Conservation (phyloP, 768 basidiomycete genomes). For the Phaeotremella fagi region DNA sequence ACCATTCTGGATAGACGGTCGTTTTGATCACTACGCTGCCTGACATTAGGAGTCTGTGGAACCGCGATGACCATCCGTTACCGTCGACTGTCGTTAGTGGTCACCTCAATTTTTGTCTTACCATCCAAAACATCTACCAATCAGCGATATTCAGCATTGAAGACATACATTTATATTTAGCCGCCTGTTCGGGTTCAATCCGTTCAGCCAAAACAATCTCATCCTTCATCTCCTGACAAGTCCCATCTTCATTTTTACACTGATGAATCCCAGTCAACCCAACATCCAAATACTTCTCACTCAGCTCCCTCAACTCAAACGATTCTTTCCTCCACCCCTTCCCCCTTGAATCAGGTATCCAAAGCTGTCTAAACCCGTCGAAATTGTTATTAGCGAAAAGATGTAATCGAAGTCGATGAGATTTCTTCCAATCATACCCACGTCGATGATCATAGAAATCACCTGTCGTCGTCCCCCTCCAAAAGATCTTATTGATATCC, state of each 20-base stretch:
- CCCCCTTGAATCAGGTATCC: slow-evolving; percentile 38
- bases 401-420: slow-evolving; percentile 48
- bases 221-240: slow-evolving; percentile 43
- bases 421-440: slow-evolving; percentile 45
- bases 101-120: slow-evolving; percentile 2
- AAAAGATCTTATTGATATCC: slow-evolving; percentile 46
- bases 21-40: slow-evolving; percentile 47
- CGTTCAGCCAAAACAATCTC: slow-evolving; percentile 40
- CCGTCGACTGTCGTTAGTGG: slow-evolving; percentile 39
- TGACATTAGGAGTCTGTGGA: slow-evolving; percentile 42
- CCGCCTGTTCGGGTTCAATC: slow-evolving; percentile 40
- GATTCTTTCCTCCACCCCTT: slow-evolving; percentile 36
- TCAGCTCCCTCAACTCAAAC: slow-evolving; percentile 30
- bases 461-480: slow-evolving; percentile 49
- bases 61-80: slow-evolving; percentile 49
- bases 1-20: slow-evolving; percentile 49
- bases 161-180: slow-evolving; percentile 44
- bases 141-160: background rate
- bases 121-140: slow-evolving; percentile 20
- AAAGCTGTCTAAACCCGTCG: slow-evolving; percentile 40
- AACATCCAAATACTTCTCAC: slow-evolving; percentile 42
- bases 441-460: slow-evolving; percentile 39
- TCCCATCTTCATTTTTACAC: slow-evolving; percentile 46
- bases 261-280: slow-evolving; percentile 41
- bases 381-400: slow-evolving; percentile 41